Conservation (phyloP, 805 yeast genomes). For the Zygosaccharomyces bailii region DNA sequence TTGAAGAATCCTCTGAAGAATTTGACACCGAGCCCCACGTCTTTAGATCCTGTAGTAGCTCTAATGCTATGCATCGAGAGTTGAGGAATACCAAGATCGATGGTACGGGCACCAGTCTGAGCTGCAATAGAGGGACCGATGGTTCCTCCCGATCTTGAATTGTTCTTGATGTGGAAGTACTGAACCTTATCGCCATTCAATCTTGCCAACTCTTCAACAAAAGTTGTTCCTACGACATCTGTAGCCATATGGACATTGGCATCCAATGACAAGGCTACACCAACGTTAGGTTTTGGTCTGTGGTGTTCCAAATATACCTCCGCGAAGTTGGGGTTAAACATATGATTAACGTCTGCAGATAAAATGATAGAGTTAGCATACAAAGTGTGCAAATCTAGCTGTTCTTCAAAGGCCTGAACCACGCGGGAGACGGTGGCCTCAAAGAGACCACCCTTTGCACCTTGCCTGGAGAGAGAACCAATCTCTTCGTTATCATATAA, state of each 20-base stretch:
- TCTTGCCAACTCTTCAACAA: slow-evolving; percentile 67
- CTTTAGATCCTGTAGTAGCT: slow-evolving; percentile 75
- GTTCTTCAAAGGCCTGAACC: slow-evolving; percentile 33
- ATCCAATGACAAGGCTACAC: slow-evolving; percentile 67
- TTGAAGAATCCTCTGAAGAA: slow-evolving; percentile 68
- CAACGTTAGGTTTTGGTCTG: slow-evolving; percentile 76
- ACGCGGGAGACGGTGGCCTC: slow-evolving; percentile 63
- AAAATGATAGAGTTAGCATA: slow-evolving; percentile 75
- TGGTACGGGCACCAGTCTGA: slow-evolving; percentile 68
- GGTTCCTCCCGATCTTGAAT: slow-evolving; percentile 82
- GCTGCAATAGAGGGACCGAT: slow-evolving; percentile 71
- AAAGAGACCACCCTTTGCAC: slow-evolving; percentile 74
- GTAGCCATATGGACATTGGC: slow-evolving; percentile 84
- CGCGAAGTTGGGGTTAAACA: slow-evolving; percentile 73
- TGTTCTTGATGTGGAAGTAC: slow-evolving; percentile 83
- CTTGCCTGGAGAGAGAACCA: slow-evolving; percentile 76
- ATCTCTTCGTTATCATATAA: slow-evolving; percentile 80
- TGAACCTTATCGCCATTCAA: slow-evolving; percentile 64
- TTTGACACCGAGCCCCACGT: slow-evolving; percentile 68
- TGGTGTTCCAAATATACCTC: slow-evolving; percentile 71
- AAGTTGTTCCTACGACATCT: slow-evolving; percentile 66
- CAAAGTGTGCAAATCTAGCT: slow-evolving; percentile 37
- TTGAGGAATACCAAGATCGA: slow-evolving; percentile 81
- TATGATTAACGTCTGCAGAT: slow-evolving; percentile 82
- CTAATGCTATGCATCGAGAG: slow-evolving; percentile 84